Percentiles rank a stretch among this genome's conserved stretches.
Conservation (phyloP, 2,329 filamentous ascomycete genomes). For the Epichloe sibirici region DNA sequence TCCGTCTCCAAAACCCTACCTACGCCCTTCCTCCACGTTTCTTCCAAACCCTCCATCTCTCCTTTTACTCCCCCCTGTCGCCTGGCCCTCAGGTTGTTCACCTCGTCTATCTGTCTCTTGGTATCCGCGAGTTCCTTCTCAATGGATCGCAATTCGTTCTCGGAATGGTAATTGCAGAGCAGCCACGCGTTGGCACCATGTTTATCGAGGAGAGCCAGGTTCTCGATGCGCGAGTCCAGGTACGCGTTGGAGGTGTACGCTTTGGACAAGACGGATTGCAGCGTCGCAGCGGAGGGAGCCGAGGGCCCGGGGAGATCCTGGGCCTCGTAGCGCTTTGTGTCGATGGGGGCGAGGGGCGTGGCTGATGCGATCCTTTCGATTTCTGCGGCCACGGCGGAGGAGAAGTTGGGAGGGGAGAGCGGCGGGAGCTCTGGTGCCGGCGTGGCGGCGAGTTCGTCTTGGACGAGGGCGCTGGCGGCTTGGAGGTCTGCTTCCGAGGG, state of each 20-base stretch:
- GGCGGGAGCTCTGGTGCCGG: neutral
- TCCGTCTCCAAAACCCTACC: slow-evolving; percentile 76
- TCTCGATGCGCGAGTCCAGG: slow-evolving; percentile 35
- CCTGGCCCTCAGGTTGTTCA: slow-evolving; percentile 57
- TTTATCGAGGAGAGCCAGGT: slow-evolving; percentile 62
- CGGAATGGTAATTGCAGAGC: slow-evolving; percentile 67
- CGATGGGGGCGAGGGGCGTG: slow-evolving; percentile 41
- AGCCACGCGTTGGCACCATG: slow-evolving; percentile 90
- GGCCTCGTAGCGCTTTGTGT: slow-evolving; percentile 73
- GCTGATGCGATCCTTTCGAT: slow-evolving; percentile 39
- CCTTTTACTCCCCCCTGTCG: slow-evolving; percentile 59
- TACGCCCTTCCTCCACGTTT: slow-evolving; percentile 68
- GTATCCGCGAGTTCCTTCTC: slow-evolving; percentile 63
- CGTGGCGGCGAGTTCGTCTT: slow-evolving; percentile 37
- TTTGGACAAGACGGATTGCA: slow-evolving; percentile 51
- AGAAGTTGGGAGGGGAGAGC: neutral
- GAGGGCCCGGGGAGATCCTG: slow-evolving; percentile 37
- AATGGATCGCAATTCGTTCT: slow-evolving; percentile 49
- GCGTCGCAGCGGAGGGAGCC: slow-evolving; percentile 17
- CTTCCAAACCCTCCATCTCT: slow-evolving; percentile 63
- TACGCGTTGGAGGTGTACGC: slow-evolving; percentile 40
- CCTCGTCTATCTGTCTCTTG: slow-evolving; percentile 57
- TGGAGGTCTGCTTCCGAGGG: slow-evolving; percentile 51
- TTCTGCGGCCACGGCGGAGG: neutral
- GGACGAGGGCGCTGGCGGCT: slow-evolving; percentile 58